Percentiles rank a stretch among this genome's conserved stretches.
Conservation (phyloP, 805 yeast genomes). For the Priceomyces melissophilus region DNA sequence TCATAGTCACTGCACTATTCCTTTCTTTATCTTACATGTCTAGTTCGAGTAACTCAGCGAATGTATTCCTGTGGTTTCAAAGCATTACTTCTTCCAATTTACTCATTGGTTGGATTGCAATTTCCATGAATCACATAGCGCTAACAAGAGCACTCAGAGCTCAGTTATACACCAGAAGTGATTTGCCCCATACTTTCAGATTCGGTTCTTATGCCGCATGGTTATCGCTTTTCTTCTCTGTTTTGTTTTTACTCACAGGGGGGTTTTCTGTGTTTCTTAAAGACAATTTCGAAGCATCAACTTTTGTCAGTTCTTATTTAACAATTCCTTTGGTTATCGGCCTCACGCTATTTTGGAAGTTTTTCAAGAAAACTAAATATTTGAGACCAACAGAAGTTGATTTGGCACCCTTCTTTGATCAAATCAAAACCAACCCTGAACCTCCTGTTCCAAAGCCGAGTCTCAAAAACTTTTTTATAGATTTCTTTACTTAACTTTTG, state of each 20-base stretch:
- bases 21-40: slow-evolving; percentile 38
- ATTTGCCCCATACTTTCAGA: slow-evolving; percentile 28
- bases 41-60: slow-evolving; percentile 18
- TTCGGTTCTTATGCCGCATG: slow-evolving; percentile 13
- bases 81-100: slow-evolving; percentile 25
- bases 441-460: slow-evolving; percentile 19
- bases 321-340: slow-evolving; percentile 23
- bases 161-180: slow-evolving; percentile 32
- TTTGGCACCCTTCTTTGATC: slow-evolving; percentile 22
- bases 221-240: slow-evolving; percentile 12
- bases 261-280: slow-evolving; percentile 34
- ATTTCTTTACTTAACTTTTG: no score
- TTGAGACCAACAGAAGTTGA: slow-evolving; percentile 31
- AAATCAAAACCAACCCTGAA: slow-evolving; percentile 26
- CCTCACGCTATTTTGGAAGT: slow-evolving; percentile 30
- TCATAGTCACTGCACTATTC: slow-evolving; percentile 21
- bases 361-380: slow-evolving; percentile 28
- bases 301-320: slow-evolving; percentile 21
- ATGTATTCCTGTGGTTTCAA: slow-evolving; percentile 35
- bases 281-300: slow-evolving; percentile 22
- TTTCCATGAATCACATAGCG: slow-evolving; percentile 27
- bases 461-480: slow-evolving; percentile 16
- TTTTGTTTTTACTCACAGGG: slow-evolving; percentile 28
- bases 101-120: slow-evolving; percentile 28
- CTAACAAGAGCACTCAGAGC: slow-evolving; percentile 36